Conservation (phyloP, 2,329 filamentous ascomycete genomes). For the Pseudogymnoascus destructans region DNA sequence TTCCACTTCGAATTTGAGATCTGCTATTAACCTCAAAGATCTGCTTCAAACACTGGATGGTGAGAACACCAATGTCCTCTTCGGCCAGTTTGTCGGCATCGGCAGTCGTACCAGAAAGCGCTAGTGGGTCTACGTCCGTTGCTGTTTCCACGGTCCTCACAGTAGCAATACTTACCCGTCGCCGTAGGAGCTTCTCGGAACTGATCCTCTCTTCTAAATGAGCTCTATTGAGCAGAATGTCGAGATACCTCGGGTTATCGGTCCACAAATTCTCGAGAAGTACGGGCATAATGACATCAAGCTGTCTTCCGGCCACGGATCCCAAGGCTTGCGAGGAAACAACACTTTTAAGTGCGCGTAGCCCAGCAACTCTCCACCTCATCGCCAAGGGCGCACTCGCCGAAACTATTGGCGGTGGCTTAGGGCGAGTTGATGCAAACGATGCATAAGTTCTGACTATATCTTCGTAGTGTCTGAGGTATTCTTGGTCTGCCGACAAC, state of each 20-base stretch:
- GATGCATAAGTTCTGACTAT: conserved; percentile 68
- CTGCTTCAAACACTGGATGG: conserved; percentile 73
- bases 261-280: conserved; percentile 80
- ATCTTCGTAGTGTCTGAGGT: conserved; percentile 68
- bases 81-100: conserved; percentile 86
- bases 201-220: conserved; percentile 57
- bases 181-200: conserved; percentile 46
- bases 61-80: conserved; percentile 73
- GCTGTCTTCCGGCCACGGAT: conserved; percentile 60
- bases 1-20: conserved; percentile 67
- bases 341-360: conserved; percentile 69
- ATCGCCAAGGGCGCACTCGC: conserved; percentile 62
- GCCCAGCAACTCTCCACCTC: conserved; percentile 61
- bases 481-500: conserved; percentile 73
- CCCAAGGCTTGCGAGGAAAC: conserved; percentile 68
- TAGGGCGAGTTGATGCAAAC: conserved; percentile 55
- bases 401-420: conserved; percentile 36
- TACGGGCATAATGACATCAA: conserved; percentile 68
- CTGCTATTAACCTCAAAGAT: conserved; percentile 76
- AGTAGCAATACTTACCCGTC: conserved; percentile 68
- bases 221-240: conserved; percentile 52
- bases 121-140: conserved; percentile 49
- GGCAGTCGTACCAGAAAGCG: conserved; percentile 65
- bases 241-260: conserved; percentile 55
- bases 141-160: conserved; percentile 57